Conservation (phyloP, 2,329 filamentous ascomycete species). For the Fusarium piperis region DNA sequence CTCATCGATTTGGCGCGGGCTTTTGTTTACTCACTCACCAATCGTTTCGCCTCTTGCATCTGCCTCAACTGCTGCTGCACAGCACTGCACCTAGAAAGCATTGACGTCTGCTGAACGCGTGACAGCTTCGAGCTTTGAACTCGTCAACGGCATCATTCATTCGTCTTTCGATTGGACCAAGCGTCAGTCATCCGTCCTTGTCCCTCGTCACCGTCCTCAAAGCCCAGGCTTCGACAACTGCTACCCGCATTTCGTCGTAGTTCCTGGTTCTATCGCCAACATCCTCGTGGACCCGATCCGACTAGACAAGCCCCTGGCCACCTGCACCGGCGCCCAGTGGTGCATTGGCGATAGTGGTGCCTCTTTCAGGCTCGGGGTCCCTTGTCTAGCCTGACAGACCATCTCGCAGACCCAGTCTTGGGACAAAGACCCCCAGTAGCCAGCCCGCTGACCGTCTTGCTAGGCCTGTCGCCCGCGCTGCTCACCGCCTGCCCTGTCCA, state of each 20-base stretch:
- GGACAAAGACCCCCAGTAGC: conserved; percentile 16
- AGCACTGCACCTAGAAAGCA: background rate
- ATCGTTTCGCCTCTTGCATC: background rate
- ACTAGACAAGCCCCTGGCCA: conserved; percentile 25
- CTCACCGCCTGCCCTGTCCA: conserved; percentile 43
- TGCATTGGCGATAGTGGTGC: conserved; percentile 25
- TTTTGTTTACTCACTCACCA: conserved; percentile 21
- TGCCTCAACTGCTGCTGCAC: background rate
- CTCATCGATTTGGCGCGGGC: conserved; percentile 25
- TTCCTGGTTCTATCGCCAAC: conserved; percentile 7
- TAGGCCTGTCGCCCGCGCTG: conserved; percentile 31
- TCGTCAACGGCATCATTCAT: background rate
- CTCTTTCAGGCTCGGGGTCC: conserved; percentile 30
- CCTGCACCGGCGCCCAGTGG: conserved; percentile 17
- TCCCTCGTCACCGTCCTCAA: conserved; percentile 19
- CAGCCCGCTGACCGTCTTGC: conserved; percentile 35
- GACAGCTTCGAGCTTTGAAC: conserved; percentile 1
- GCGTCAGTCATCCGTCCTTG: conserved; percentile 16
- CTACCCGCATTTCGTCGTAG: background rate
- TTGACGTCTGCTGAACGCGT: background rate
- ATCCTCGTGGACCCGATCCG: conserved; percentile 22
- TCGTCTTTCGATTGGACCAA: conserved; percentile 5
- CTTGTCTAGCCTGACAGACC: conserved; percentile 33
- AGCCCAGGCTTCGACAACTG: conserved; percentile 9
- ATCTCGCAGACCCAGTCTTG: conserved; percentile 34